Evolutionary conservation across 768 basidiomycete genomes (phyloP).

Genomic region (Tricholomella constricta): DNA sequence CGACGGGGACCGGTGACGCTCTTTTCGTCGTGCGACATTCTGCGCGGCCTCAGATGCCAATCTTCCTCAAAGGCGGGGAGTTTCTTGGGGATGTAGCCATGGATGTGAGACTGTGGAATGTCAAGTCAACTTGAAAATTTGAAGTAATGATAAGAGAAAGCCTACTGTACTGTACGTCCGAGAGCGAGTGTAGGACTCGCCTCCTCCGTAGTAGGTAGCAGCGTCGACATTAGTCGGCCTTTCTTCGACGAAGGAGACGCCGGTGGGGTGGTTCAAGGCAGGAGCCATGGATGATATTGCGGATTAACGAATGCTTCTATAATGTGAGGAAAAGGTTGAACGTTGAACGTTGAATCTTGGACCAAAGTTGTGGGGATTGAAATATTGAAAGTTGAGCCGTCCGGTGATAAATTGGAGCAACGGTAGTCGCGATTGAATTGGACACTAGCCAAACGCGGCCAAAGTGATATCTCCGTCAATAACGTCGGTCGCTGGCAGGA

Average conservation of each 20-base stretch:
- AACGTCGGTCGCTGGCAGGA: not conserved
- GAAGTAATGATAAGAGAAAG: slow-evolving; percentile 10
- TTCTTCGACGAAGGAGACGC: slow-evolving; percentile 70
- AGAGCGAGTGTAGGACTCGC: slow-evolving; percentile 76
- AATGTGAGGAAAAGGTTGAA: slow-evolving; percentile 3
- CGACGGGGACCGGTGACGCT: slow-evolving; percentile 76
- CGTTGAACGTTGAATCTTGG: not conserved
- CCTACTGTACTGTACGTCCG: slow-evolving; percentile 88
- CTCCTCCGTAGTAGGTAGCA: slow-evolving; percentile 79
- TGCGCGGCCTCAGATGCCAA: slow-evolving; percentile 67
- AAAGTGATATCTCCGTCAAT: slow-evolving; percentile 19
- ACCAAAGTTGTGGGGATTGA: slow-evolving; percentile 7
- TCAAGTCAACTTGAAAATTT: slow-evolving; percentile 9
- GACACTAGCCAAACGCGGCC: slow-evolving; percentile 12
- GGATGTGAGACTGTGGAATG: slow-evolving; percentile 59
- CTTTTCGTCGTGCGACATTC: slow-evolving; percentile 94
- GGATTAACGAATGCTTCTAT: slow-evolving; percentile 1
- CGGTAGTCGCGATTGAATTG: slow-evolving; percentile 7
- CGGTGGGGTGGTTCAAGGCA: slow-evolving; percentile 60
- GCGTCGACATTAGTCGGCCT: slow-evolving; percentile 65
- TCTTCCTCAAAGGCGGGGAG: slow-evolving; percentile 78
- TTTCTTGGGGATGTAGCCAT: slow-evolving; percentile 71
- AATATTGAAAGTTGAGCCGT: slow-evolving; percentile 1
- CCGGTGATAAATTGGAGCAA: slow-evolving; percentile 2
- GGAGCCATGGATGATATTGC: slow-evolving; percentile 56